These are phyloP conservation scores for Pisolithus sp. DNA, from an alignment of 768 basidiomycete genomes.

Conservation along the genomic window DNA sequence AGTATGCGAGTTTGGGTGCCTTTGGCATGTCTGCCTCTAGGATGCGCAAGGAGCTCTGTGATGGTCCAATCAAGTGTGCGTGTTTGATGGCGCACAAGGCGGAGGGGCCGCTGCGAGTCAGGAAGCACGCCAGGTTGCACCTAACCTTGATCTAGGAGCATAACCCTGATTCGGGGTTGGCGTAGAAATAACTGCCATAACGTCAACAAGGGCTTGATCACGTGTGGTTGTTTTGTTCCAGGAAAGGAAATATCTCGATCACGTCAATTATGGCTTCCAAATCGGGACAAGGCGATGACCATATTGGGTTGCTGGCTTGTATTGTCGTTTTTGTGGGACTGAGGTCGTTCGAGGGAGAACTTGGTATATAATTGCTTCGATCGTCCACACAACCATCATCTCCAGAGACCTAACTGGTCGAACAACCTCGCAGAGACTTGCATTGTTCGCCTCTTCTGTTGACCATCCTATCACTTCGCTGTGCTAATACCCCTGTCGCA, in stretches of 20 bases:
- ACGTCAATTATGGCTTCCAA: conserved; percentile 6
- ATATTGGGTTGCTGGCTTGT: conserved; percentile 22
- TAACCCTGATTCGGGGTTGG: no score
- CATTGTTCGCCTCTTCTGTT: conserved; percentile 8
- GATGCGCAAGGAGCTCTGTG: not conserved
- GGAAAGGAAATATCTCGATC: conserved; percentile 3
- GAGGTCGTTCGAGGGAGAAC: conserved; percentile 1
- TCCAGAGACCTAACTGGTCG: conserved; percentile 12
- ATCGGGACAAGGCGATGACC: conserved; percentile 16
- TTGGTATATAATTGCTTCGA: conserved; percentile 24
- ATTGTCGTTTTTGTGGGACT: conserved; percentile 6
- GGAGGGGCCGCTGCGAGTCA: not conserved
- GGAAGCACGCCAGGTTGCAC: not conserved
- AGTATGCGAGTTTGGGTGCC: conserved; percentile 45
- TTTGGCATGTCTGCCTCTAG: conserved; percentile 27
- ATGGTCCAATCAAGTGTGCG: not conserved
- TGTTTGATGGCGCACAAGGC: not conserved
- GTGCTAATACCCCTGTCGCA: conserved; percentile 2
- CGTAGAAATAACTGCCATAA: not conserved
- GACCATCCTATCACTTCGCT: not conserved
- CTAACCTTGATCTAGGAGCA: conserved; percentile 2
- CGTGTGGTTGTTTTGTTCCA: conserved; percentile 7
- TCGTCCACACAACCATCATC: conserved; percentile 1
- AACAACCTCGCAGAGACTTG: conserved; percentile 5
- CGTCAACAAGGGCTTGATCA: conserved; percentile 3